Evolutionary conservation across 164 flowering plant genomes (phyloP), one percentile per base, ranked within the genome.

Genomic region (Annona squamosa): DNA sequence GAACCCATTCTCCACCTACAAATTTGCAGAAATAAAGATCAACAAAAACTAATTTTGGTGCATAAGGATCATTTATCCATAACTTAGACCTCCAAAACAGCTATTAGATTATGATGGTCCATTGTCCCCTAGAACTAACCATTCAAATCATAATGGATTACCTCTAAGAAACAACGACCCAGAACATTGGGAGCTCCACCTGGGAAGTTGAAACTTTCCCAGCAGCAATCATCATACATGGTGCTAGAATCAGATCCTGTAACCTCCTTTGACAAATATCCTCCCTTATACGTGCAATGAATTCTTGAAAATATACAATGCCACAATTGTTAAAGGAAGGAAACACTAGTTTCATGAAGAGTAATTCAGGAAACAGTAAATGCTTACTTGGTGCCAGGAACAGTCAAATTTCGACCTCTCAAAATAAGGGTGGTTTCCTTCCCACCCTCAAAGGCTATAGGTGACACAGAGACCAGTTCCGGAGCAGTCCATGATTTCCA

Each of bases 91-190:
- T 46, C 6, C 12, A 63, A 52, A 70, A 52, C 12, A 16, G 44
- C 7, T 17, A 43, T 18, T 3, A 17, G 48, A 18, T 48, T 69
- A 37, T 52, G 59, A 52, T 10, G 13, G 59, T 52, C 59, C 13
- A 2, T 52, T 52, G 9, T 52, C 13, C 13, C 59, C 59, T 52
- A 16, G 9, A 9, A 52, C 13, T 52, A 16, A 52, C 59, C 65
- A 63, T 5, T 19, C 41, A 2, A 18, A 18, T 52, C 13, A 9
- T 10, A 52, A 26, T 56, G 17, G 56, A n/a, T 70, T 83, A 93
- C 98, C 97, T 93, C 98, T 69, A 93, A 87, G 81, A 90, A 93
- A 83, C 88, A 90, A 63, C 98, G 97, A 46, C 96, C 91, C 10
- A 88, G 70, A 62, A 65, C 72, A 73, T 71, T 52, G 70, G 88